phyloP scores from a whole-genome alignment of 441 rosid genomes.

The Adansonia grandidieri region DNA sequence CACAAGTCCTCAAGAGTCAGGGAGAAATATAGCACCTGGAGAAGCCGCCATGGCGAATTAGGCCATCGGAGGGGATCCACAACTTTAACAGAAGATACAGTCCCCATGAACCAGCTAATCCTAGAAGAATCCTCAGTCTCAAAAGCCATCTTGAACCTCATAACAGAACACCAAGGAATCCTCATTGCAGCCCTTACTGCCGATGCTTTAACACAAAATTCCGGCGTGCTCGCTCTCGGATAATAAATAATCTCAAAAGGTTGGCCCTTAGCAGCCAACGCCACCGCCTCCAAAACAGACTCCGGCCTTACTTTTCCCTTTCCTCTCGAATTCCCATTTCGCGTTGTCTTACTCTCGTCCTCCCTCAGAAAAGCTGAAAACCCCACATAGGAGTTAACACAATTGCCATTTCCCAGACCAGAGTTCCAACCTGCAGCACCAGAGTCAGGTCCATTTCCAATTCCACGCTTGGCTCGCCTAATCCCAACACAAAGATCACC shows the following conservation, averaged over 20 bases:
- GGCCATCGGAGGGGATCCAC: slow-evolving; percentile 65
- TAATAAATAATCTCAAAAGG: slow-evolving; percentile 60
- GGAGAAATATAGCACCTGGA: slow-evolving; percentile 45
- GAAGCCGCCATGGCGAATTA: slow-evolving; percentile 67
- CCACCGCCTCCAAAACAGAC: slow-evolving; percentile 55
- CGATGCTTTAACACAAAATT: slow-evolving; percentile 56
- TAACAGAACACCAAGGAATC: slow-evolving; percentile 54
- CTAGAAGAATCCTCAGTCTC: slow-evolving; percentile 69
- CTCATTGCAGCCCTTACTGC: slow-evolving; percentile 60
- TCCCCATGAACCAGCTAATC: slow-evolving; percentile 73
- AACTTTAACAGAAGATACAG: slow-evolving; percentile 58
- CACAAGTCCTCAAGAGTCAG: not conserved
- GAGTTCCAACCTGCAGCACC: slow-evolving; percentile 39
- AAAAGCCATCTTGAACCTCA: slow-evolving; percentile 69
- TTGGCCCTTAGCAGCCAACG: slow-evolving; percentile 56
- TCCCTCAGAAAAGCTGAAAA: slow-evolving; percentile 54
- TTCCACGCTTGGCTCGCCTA: slow-evolving; percentile 61
- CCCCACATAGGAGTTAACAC: slow-evolving; percentile 41
- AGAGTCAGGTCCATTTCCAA: slow-evolving; percentile 39
- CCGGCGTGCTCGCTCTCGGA: slow-evolving; percentile 64
- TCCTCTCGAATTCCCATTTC: slow-evolving; percentile 38
- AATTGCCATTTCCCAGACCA: slow-evolving; percentile 28
- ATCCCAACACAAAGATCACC: slow-evolving; percentile 68
- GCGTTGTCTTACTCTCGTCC: slow-evolving; percentile 39
- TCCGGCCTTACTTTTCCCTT: slow-evolving; percentile 47